A percentile compares a stretch with the other conserved stretches of the same genome.
Conservation (phyloP, 2,329 filamentous ascomycete genomes). For the Pseudovirgaria hyperparasitica region DNA sequence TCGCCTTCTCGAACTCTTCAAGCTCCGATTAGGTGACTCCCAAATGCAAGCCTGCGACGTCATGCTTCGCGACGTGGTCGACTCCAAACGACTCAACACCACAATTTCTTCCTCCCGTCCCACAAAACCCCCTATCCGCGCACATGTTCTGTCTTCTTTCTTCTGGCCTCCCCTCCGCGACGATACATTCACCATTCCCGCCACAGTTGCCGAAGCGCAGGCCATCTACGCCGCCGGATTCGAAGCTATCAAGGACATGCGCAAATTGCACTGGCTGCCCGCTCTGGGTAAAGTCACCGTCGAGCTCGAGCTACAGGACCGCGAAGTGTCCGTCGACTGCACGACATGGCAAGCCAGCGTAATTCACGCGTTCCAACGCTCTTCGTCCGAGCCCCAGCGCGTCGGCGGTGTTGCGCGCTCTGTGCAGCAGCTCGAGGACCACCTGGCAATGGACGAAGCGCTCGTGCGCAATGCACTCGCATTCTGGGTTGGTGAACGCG, state of each 20-base stretch:
- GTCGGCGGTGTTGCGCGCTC: constrained; percentile 23
- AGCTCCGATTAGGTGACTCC: constrained; percentile 74
- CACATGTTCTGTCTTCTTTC: constrained; percentile 79
- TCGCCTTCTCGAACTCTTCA: constrained; percentile 73
- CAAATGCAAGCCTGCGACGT: constrained; percentile 89
- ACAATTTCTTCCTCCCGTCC: constrained; percentile 32
- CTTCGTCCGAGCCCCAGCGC: constrained; percentile 20
- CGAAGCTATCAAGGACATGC: constrained; percentile 64
- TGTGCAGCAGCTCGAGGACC: constrained; percentile 33
- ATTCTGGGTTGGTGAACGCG: constrained; percentile 59
- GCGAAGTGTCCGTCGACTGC: constrained; percentile 59
- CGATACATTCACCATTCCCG: constrained; percentile 54
- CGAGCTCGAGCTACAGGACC: constrained; percentile 71
- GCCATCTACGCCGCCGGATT: constrained; percentile 62
- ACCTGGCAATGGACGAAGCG: constrained; percentile 61
- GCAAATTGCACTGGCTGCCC: constrained; percentile 82
- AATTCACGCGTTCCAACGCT: constrained; percentile 64
- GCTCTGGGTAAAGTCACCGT: constrained; percentile 69
- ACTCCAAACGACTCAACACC: constrained; percentile 63
- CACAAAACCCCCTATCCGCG: constrained; percentile 39
- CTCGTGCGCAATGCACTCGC: constrained; percentile 53
- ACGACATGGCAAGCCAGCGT: constrained; percentile 82
- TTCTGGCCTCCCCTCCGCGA: constrained; percentile 82
- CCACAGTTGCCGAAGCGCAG: constrained; percentile 47
- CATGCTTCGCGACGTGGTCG: constrained; percentile 87